Conservation (phyloP, 164 flowering plant genomes). For the Nymphaea thermarum region DNA sequence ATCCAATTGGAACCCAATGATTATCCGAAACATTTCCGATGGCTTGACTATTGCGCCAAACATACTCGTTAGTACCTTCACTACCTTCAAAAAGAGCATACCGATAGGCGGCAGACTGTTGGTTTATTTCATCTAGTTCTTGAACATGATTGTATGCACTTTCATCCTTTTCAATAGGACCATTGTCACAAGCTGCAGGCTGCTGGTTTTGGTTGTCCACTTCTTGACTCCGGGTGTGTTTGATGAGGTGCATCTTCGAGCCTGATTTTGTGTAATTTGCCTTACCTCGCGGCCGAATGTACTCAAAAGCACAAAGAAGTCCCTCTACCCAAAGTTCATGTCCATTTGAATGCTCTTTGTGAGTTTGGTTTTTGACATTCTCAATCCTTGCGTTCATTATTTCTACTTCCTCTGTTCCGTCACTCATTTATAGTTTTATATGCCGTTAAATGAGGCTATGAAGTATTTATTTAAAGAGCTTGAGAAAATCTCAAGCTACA, state of each 20-base stretch:
- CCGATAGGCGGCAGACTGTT: slow-evolving; percentile 8
- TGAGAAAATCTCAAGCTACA: too few species aligned
- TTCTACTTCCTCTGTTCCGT: not conserved
- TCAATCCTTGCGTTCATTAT: slow-evolving; percentile 6
- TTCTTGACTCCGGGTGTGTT: slow-evolving; percentile 1
- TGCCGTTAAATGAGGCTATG: too few species aligned
- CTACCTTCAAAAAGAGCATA: slow-evolving; percentile 13
- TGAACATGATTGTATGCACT: not conserved
- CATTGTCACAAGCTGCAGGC: slow-evolving; percentile 10
- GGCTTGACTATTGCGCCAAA: slow-evolving; percentile 9
- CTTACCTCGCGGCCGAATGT: slow-evolving; percentile 30
- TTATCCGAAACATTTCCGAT: slow-evolving; percentile 24
- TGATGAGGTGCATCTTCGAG: slow-evolving; percentile 11
- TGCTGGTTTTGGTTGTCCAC: slow-evolving; percentile 11
- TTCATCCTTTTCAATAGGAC: slow-evolving; percentile 6
- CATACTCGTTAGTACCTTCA: slow-evolving; percentile 15
- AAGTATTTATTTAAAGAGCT: too few species aligned
- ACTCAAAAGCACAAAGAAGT: slow-evolving; percentile 88
- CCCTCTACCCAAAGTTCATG: slow-evolving; percentile 90
- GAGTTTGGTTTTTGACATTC: slow-evolving; percentile 12
- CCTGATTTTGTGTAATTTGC: slow-evolving; percentile 17
- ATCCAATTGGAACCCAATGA: slow-evolving; percentile 90
- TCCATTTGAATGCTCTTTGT: slow-evolving; percentile 33
- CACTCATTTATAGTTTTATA: not conserved
- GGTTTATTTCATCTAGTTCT: slow-evolving; percentile 10